A percentile compares a stretch with the other conserved stretches of the same genome.
Evolutionary conservation across 2,329 filamentous ascomycete genomes (phyloP).

Genomic region (Cladophialophora bantiana): DNA sequence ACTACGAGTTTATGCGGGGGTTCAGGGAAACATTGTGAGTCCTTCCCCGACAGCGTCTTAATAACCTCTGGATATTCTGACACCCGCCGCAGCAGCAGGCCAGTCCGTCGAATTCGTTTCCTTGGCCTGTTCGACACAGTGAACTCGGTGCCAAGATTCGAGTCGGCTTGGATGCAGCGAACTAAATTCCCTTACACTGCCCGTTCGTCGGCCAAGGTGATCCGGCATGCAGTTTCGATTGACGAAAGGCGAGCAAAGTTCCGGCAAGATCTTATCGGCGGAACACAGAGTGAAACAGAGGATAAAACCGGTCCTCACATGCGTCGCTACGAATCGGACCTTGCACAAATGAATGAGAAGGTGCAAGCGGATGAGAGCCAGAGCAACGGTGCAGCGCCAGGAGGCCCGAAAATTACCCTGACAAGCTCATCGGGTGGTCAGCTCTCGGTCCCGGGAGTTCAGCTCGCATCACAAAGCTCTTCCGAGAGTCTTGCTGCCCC

Average conservation of each 20-base stretch:
- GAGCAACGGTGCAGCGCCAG: neutral
- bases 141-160: conserved; percentile 79
- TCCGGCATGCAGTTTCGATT: conserved; percentile 65
- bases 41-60: too few relatives aligned
- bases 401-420: conserved; percentile 5
- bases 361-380: neutral
- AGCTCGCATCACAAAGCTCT: conserved; percentile 15
- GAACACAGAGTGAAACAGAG: conserved; percentile 39
- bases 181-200: conserved; percentile 73
- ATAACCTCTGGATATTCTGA: neutral
- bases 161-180: conserved; percentile 74
- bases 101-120: conserved; percentile 75
- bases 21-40: conserved; percentile 78
- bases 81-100: conserved; percentile 56
- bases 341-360: conserved; percentile 23
- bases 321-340: conserved; percentile 30
- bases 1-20: conserved; percentile 77
- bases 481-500: conserved; percentile 29
- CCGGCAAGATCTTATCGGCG: conserved; percentile 63
- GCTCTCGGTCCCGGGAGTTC: conserved; percentile 12
- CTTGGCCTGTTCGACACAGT: conserved; percentile 83
- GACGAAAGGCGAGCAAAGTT: conserved; percentile 67
- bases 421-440: conserved; percentile 1
- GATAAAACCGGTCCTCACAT: conserved; percentile 15
- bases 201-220: conserved; percentile 61